phyloP scores from a whole-genome alignment of 768 basidiomycete species.

The Russula virescens region DNA sequence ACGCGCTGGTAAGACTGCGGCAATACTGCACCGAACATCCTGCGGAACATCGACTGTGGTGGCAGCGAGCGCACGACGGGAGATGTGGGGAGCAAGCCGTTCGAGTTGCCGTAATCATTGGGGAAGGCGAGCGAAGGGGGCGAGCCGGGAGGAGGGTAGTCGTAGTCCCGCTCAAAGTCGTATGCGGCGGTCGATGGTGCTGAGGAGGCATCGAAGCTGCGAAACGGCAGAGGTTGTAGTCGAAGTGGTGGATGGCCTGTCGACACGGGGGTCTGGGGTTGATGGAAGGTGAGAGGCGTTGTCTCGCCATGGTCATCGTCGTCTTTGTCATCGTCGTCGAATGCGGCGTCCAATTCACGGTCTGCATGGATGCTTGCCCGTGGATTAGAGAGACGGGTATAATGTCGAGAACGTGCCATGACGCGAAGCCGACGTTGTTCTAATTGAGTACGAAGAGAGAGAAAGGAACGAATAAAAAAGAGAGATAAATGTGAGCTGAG shows the following conservation, averaged over 20 bases:
- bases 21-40: conserved; percentile 54
- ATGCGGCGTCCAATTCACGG: conserved; percentile 73
- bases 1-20: conserved; percentile 60
- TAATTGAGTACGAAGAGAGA: background rate
- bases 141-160: conserved; percentile 73
- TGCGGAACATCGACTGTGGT: conserved; percentile 46
- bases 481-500: background rate
- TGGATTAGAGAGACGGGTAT: conserved; percentile 48
- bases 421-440: background rate
- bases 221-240: conserved; percentile 19
- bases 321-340: conserved; percentile 58
- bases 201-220: conserved; percentile 19
- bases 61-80: conserved; percentile 33
- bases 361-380: conserved; percentile 40
- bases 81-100: conserved; percentile 53
- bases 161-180: conserved; percentile 79
- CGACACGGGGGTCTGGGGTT: conserved; percentile 29
- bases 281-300: conserved; percentile 35
- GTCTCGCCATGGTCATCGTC: conserved; percentile 32
- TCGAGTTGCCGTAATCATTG: conserved; percentile 68
- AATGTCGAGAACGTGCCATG: conserved; percentile 43
- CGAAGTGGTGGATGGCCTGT: conserved; percentile 24
- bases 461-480: background rate
- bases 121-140: conserved; percentile 63
- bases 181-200: conserved; percentile 48